Percentiles rank a stretch among this genome's conserved stretches.
These are phyloP conservation scores for Pseudogymnoascus pannorum DNA, from an alignment of 2,329 filamentous ascomycete genomes.

Conservation along the genomic window DNA sequence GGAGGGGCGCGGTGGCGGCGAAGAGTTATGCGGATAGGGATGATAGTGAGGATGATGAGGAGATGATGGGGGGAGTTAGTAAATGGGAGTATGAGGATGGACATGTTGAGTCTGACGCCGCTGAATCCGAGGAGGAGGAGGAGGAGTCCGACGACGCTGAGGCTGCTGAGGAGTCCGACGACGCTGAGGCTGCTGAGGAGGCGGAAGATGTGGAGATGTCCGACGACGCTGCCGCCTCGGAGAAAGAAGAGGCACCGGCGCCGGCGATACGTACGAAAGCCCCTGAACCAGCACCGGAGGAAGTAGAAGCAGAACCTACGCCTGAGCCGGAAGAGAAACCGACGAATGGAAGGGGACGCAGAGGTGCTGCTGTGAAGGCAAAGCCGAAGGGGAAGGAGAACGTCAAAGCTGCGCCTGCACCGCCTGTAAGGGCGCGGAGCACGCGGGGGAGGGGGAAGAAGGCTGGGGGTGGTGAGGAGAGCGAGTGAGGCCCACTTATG, in stretches of 20 bases:
- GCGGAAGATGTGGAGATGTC: constrained; percentile 29
- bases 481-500: neutral
- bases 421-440: neutral
- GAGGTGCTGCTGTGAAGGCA: neutral
- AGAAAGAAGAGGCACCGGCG: neutral
- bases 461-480: neutral
- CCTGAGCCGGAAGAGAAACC: neutral
- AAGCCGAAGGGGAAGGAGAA: neutral
- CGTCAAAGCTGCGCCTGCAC: neutral
- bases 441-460: neutral
- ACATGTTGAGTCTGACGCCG: constrained; percentile 28
- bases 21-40: constrained; percentile 32
- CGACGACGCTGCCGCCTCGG: neutral
- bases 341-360: neutral
- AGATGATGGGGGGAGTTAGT: constrained; percentile 30
- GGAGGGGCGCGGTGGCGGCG: constrained; percentile 31
- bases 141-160: constrained; percentile 26
- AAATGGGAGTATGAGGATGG: constrained; percentile 33
- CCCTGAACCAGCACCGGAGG: neutral
- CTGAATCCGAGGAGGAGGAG: constrained; percentile 31
- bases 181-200: too few relatives aligned
- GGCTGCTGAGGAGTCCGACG: constrained; percentile 16
- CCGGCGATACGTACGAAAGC: neutral
- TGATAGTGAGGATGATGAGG: constrained; percentile 35
- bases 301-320: too few relatives aligned